Evolutionary conservation across 441 rosid genomes (phyloP), one percentile per base, ranked within the genome.

Genomic region (Viola pubescens): DNA sequence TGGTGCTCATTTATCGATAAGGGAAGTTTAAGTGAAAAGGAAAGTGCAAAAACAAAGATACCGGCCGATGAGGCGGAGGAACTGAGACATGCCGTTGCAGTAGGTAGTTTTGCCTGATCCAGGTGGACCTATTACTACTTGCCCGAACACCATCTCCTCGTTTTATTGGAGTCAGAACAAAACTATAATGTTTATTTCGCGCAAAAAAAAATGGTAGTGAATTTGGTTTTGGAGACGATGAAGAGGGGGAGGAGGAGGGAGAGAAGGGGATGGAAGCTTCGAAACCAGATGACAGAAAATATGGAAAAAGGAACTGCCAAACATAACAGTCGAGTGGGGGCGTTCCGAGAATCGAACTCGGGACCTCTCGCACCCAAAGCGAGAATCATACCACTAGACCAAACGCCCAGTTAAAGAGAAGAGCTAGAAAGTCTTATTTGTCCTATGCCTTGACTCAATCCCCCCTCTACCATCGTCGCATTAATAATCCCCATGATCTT

Each of bases 51-150:
- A 9, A 46, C 10, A 46, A 46, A 46, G 49, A 9, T 61, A 83
- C 98, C 98, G 81, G 72, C 95, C 95, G 9, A 88, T 81, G 56
- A 94, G 95, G 49, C 70, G 62, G 60, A 88, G 89, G 82, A 86
- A 94, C 75, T 94, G 95, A 69, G 98, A 89, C 98, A 88, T 88
- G 70, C 96, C 98, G 71, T 88, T 90, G 76, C 98, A 94, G 74
- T 83, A 90, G 44, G 96, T 90, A 34, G 98, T 90, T 76, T 92
- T 92, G 13, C 98, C 97, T 4, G 97, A 86, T 42, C 97, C 96
- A 19, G 97, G 98, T 8, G 96, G 98, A 60, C 97, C 98, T 10
- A 90, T 86, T 12, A 90, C 95, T 56, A 89, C 87, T 77, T 92
- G 98, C 41, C 97, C 97, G 68, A 83, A 92, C 69, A 81, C 96